A percentile compares a stretch with the other conserved stretches of the same genome.
These are phyloP conservation scores for Sporothrix globosa DNA, from an alignment of 2,329 filamentous ascomycete genomes.

Conservation along the genomic window DNA sequence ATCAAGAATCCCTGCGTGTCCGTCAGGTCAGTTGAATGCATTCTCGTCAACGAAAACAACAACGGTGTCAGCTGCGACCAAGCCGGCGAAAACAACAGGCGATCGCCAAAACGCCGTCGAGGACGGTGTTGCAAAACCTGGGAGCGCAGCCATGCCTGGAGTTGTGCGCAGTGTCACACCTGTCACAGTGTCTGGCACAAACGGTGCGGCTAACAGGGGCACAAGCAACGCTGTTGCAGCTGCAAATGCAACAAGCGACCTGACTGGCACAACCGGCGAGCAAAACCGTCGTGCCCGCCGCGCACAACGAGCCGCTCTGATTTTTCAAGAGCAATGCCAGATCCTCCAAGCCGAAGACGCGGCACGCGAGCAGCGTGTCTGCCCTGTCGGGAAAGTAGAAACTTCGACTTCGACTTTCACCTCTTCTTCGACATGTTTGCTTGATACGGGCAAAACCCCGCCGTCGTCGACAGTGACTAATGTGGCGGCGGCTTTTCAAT, in stretches of 20 bases:
- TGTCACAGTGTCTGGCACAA: constrained; percentile 13
- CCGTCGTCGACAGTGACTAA: constrained; percentile 10
- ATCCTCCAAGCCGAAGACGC: constrained; percentile 32
- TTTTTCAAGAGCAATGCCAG: constrained; percentile 35
- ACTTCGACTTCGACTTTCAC: neutral
- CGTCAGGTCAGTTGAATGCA: neutral
- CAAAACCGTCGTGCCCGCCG: constrained; percentile 34
- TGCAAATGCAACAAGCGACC: neutral
- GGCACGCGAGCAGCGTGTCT: constrained; percentile 29
- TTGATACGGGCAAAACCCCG: neutral
- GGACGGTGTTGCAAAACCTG: neutral
- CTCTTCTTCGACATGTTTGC: neutral
- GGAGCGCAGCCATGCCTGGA: neutral
- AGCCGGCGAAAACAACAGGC: too few species aligned
- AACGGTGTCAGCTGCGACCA: neutral
- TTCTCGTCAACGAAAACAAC: neutral
- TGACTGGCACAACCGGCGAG: constrained; percentile 1
- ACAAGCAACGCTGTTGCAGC: neutral
- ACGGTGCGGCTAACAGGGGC: neutral
- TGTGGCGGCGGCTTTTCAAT: neutral
- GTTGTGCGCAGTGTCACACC: neutral
- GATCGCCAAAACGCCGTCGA: neutral
- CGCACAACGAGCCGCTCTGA: constrained; percentile 34
- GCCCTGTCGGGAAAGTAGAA: neutral
- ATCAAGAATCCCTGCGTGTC: neutral